Evolutionary conservation across 352 stramenopile species (phyloP).

Genomic region (Globisporangium paroecandrum): DNA sequence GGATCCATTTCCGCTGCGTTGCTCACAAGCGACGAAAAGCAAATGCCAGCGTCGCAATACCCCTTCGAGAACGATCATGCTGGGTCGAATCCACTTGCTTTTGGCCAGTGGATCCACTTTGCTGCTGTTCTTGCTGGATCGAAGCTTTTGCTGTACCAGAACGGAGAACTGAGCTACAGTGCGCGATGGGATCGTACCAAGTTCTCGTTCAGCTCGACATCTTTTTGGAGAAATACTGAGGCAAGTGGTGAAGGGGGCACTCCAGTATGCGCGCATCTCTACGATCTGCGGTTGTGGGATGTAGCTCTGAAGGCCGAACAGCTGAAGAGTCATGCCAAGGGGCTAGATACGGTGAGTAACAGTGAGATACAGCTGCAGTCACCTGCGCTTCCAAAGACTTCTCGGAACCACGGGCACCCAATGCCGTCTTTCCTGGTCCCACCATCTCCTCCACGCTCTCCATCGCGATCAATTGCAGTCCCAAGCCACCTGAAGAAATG

Average conservation of each 20-base stretch:
- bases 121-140: conserved; percentile 45
- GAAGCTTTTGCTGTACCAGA: conserved; percentile 32
- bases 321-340: conserved; percentile 44
- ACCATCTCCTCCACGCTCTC: conserved; percentile 33
- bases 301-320: conserved; percentile 51
- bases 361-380: neutral
- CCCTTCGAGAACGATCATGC: neutral
- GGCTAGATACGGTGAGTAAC: conserved; percentile 33
- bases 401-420: conserved; percentile 16
- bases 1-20: conserved; percentile 1
- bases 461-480: conserved; percentile 27
- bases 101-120: conserved; percentile 48
- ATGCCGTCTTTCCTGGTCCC: conserved; percentile 20
- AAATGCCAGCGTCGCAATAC: neutral
- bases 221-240: neutral
- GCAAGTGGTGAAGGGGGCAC: neutral
- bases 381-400: conserved; percentile 22
- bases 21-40: neutral
- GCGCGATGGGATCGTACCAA: neutral
- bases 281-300: conserved; percentile 63
- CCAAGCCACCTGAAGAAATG: conserved; percentile 43
- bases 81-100: neutral
- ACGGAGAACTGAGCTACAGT: conserved; percentile 26
- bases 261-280: conserved; percentile 35
- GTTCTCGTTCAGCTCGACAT: neutral